These are phyloP conservation scores for Centaurea solstitialis DNA, from an alignment of 129 eudicot genomes.

Conservation along the genomic window DNA sequence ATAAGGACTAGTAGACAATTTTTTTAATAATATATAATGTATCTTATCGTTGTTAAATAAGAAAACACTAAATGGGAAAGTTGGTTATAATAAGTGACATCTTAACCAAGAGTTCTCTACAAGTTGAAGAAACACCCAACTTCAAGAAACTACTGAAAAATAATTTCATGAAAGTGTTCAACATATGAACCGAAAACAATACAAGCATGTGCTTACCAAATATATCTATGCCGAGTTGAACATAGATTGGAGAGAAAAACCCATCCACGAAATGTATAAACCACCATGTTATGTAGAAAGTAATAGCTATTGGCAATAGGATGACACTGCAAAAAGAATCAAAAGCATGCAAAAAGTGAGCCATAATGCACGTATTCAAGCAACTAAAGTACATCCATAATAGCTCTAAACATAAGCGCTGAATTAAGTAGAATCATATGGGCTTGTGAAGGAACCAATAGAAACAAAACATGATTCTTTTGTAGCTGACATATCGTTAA, in stretches of 20 bases:
- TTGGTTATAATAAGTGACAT: constrained; percentile 1
- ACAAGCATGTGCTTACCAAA: constrained; percentile 52
- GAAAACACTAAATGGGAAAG: background rate
- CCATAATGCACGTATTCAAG: background rate
- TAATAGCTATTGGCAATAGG: constrained; percentile 74
- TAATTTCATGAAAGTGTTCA: background rate
- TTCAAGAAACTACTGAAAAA: background rate
- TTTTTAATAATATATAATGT: background rate
- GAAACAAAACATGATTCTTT: background rate
- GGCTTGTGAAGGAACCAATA: too few relatives aligned
- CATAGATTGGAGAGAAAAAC: constrained; percentile 85
- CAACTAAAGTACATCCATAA: background rate
- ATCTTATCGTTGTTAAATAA: background rate
- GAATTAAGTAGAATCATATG: too few relatives aligned
- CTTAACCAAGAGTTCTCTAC: background rate
- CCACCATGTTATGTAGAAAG: constrained; percentile 89
- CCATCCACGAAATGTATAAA: constrained; percentile 90
- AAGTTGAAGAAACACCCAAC: background rate
- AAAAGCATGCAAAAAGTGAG: constrained; percentile 4
- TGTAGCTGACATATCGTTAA: background rate
- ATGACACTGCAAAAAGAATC: constrained; percentile 66
- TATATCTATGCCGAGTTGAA: constrained; percentile 74
- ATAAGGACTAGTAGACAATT: too few relatives aligned
- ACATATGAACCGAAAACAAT: background rate
- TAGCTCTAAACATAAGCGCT: background rate